Evolutionary conservation across 2,329 filamentous ascomycete genomes (phyloP).

Genomic region (Colletotrichum salicis): DNA sequence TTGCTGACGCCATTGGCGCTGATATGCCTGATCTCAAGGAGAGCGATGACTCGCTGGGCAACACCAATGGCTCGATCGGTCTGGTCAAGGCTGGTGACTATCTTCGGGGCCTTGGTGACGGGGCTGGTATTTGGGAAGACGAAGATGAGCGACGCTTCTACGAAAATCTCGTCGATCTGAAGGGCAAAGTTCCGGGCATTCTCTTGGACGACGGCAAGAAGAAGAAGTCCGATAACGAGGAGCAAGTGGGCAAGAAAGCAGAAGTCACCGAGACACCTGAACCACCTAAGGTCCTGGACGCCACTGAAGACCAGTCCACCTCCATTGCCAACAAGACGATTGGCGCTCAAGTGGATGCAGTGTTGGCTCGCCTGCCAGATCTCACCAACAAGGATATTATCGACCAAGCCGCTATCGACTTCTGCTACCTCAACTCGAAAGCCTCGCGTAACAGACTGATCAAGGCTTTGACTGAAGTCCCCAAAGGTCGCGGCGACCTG

Average conservation of each 20-base stretch:
- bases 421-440: constrained; percentile 98
- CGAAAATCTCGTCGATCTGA: constrained; percentile 94
- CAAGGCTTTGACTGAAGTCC: constrained; percentile 93
- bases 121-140: constrained; percentile 97
- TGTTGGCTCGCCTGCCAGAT: constrained; percentile 88
- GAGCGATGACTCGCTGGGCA: constrained; percentile 74
- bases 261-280: constrained; percentile 64
- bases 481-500: constrained; percentile 91
- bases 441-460: constrained; percentile 93
- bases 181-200: constrained; percentile 94
- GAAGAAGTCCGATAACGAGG: constrained; percentile 85
- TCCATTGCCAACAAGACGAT: constrained; percentile 98
- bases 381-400: constrained; percentile 91
- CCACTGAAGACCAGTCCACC: constrained; percentile 85
- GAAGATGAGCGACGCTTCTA: constrained; percentile 98
- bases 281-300: constrained; percentile 60
- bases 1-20: constrained; percentile 86
- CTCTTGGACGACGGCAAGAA: constrained; percentile 94
- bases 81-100: constrained; percentile 95
- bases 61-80: constrained; percentile 82
- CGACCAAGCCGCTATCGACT: constrained; percentile 93
- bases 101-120: constrained; percentile 87
- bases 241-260: constrained; percentile 81
- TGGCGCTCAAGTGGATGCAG: constrained; percentile 92
- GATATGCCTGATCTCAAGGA: constrained; percentile 96